A percentile compares a stretch with the other conserved stretches of the same genome.
These are phyloP conservation scores for Chionographis japonica DNA, from an alignment of 106 monocot species.

Conservation along the genomic window DNA sequence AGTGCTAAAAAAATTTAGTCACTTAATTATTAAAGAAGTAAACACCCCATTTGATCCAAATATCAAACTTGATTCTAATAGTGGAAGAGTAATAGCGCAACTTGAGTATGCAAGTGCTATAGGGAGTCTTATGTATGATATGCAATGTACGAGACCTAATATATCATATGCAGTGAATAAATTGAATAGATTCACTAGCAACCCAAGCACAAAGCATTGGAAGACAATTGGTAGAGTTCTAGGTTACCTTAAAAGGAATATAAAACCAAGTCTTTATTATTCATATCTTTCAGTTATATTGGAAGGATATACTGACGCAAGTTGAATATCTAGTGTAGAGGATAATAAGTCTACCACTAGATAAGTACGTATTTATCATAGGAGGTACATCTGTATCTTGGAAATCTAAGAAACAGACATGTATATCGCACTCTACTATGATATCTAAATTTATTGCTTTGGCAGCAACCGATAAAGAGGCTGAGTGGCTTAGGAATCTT, in stretches of 20 bases:
- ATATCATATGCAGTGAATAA: constrained; percentile 4
- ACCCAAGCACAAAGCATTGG: neutral
- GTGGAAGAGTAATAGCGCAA: too few species aligned
- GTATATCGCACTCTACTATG: constrained; percentile 4
- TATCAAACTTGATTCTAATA: too few species aligned
- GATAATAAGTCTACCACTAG: neutral
- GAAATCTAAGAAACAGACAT: constrained; percentile 10
- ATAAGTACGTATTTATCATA: neutral
- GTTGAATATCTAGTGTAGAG: neutral
- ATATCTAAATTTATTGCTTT: neutral
- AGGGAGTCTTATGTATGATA: constrained; percentile 1
- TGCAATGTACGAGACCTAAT: neutral
- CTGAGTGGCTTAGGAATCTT: too few species aligned
- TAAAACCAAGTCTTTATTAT: neutral
- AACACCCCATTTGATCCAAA: too few species aligned
- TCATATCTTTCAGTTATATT: neutral
- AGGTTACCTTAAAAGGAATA: too few species aligned
- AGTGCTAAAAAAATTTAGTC: too few species aligned
- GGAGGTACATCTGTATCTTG: neutral
- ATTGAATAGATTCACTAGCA: neutral
- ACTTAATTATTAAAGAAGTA: too few species aligned
- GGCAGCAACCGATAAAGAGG: neutral
- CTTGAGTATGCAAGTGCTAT: constrained; percentile 5
- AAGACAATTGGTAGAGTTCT: too few species aligned
- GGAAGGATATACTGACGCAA: neutral